These are phyloP conservation scores for Xylariaceae sp. DNA, from an alignment of 2,329 filamentous ascomycete genomes.

Conservation along the genomic window DNA sequence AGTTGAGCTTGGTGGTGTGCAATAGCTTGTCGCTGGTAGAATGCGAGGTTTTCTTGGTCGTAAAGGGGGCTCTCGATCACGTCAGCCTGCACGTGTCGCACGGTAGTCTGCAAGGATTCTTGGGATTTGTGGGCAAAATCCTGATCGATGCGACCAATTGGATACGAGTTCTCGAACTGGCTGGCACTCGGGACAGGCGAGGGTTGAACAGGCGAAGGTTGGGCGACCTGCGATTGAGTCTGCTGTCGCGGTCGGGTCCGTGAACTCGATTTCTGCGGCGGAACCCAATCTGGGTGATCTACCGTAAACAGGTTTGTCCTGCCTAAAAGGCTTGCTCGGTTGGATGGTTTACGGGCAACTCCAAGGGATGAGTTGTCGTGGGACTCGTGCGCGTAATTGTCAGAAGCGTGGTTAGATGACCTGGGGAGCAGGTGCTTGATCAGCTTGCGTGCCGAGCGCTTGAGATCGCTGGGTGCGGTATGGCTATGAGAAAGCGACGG, in stretches of 20 bases:
- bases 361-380: slow-evolving; percentile 45
- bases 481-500: slow-evolving; percentile 23
- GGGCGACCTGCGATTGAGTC: slow-evolving; percentile 13
- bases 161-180: slow-evolving; percentile 36
- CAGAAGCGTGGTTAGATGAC: slow-evolving; percentile 32
- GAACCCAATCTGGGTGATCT: slow-evolving; percentile 30
- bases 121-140: slow-evolving; percentile 39
- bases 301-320: slow-evolving; percentile 38
- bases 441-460: slow-evolving; percentile 48
- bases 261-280: slow-evolving; percentile 21
- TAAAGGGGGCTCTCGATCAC: slow-evolving; percentile 42
- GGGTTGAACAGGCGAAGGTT: slow-evolving; percentile 32
- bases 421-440: slow-evolving; percentile 51
- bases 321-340: slow-evolving; percentile 48
- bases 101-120: slow-evolving; percentile 37
- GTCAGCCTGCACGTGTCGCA: slow-evolving; percentile 46
- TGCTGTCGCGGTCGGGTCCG: slow-evolving; percentile 13
- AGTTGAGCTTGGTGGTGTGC: slow-evolving; percentile 25
- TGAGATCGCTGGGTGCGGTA: slow-evolving; percentile 36
- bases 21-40: slow-evolving; percentile 37
- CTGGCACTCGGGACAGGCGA: slow-evolving; percentile 44
- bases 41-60: slow-evolving; percentile 40
- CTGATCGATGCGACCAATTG: slow-evolving; percentile 37
- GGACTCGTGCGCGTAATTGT: slow-evolving; percentile 31
- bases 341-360: slow-evolving; percentile 51